phyloP scores from a whole-genome alignment of 2,329 filamentous ascomycete genomes.

The Colletotrichum tabaci region DNA sequence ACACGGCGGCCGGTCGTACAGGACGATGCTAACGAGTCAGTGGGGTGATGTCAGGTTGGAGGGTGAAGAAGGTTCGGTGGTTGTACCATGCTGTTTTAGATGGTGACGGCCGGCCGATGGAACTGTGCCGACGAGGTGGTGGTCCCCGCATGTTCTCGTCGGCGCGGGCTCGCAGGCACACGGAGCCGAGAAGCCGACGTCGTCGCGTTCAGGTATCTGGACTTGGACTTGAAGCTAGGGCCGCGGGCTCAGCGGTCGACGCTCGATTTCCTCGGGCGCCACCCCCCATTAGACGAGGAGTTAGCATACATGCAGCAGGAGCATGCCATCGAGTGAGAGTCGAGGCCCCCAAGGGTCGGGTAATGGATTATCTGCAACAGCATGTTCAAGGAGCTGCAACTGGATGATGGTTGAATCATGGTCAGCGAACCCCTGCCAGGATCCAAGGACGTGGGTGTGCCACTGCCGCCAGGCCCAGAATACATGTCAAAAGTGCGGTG shows the following conservation, averaged over 20 bases:
- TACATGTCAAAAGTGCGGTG: constrained; percentile 9
- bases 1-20: constrained; percentile 14
- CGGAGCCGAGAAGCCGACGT: constrained; percentile 8
- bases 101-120: constrained; percentile 20
- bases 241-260: background rate
- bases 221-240: constrained; percentile 1
- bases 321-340: background rate
- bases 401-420: background rate
- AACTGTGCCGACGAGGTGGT: background rate
- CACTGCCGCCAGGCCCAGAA: background rate
- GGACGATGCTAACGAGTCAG: constrained; percentile 35
- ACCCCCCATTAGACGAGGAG: constrained; percentile 16
- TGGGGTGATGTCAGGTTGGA: constrained; percentile 26
- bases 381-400: background rate
- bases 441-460: constrained; percentile 28
- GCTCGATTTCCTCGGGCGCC: constrained; percentile 15
- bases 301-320: background rate
- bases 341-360: too few species aligned
- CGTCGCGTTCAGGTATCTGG: constrained; percentile 13
- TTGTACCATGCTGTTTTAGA: constrained; percentile 9
- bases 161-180: background rate
- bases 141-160: constrained; percentile 6
- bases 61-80: background rate
- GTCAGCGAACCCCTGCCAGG: constrained; percentile 19
- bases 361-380: background rate